Evolutionary conservation across 306 rosid species (phyloP), one percentile per base, ranked within the genome.

Genomic region (Astragalus glycyphyllos): DNA sequence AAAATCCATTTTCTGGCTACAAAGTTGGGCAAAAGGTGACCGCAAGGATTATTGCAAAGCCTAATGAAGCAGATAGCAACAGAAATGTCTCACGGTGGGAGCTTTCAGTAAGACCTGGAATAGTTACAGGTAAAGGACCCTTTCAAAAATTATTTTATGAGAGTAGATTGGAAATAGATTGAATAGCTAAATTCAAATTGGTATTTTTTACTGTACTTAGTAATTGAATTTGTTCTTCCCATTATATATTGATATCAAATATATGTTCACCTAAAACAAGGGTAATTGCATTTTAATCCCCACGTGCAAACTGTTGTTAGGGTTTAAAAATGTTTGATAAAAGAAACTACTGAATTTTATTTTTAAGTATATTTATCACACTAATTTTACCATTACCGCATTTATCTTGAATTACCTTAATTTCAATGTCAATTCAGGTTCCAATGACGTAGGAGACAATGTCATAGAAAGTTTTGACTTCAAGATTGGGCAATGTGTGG

Each of bases 21-120:
- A 87, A 79, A 79, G 65, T 91, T 82, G 99, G 99, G 69, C 90
- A 91, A 85, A 86, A 84, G 12, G 88, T 91, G 76, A 83, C 71
- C 4, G 91, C 97, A 73, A 86, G 82, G 80, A 83, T 91, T 50
- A 78, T 91, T 65, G 88, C 91, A 61, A 87, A 78, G 81, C 90
- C 87, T 69, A 90, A 80, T 70, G 85, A 79, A 68, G 70, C 72
- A 56, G 79, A 74, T 73, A 83, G 64, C 40, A 72, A 72, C 16
- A 73, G 77, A 68, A 91, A 76, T 69, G 80, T 76, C 46, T 77
- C 63, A 66, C 85, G 75, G 69, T 94, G 93, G 93, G 97, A 94
- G 72, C 89, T 94, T 54, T 91, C 99, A 6, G 13, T 89, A 71
- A 87, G 80, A 74, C 89, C 90, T 57, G 68, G 82, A 60, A 68